Evolutionary conservation across 768 basidiomycete genomes (phyloP), one percentile per base, ranked within the genome.

Genomic region (Galerina marginata): DNA sequence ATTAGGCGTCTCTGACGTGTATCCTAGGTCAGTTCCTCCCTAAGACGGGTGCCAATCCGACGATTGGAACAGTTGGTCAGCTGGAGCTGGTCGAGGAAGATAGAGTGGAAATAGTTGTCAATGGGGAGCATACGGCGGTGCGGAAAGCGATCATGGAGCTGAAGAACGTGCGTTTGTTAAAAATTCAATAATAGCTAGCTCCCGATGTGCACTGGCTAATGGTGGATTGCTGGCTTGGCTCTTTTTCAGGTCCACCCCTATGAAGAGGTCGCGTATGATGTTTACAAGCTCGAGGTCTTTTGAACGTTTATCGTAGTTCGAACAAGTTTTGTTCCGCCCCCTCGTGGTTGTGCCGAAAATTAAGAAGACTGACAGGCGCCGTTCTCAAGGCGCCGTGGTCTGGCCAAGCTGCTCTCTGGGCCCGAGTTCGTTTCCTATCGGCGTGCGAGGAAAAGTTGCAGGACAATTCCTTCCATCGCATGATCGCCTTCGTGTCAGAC

Each of bases 261-360:
- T 60, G 84, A 86, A 69, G 81, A 85, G 67, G 81, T 85, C 49
- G 84, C 81, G 4, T 85, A 85, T 61, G 83, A 86, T 61, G 81
- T 86, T 2, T 83, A 85, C 68, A 79, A 75, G 45, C 68, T 83
- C 2, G 80, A 83, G 67, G 74, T 80, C 61, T 71, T 80, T 51
- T 79, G 65, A 79, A 45, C 11, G 9, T 55, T 33, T 51, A 26
- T 37, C 56, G 29, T 12, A 42, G 42, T 4, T 44, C 42, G 20
- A 44, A 44, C 15, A 15, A 20, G 2, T 20, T 44, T 44, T 39
- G 51, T 44, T 40, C 15, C 39, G 14, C 54, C 39, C 23, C 36
- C 7, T 39, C 50, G 5, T 45, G 29, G 29, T 33, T 33, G 29
- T 33, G 29, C 29, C 29, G 29, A 33, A 33, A 33, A 33, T 33